These are phyloP conservation scores for Phellinidium pouzarii DNA, from an alignment of 1,284 basidiomycete species.

Conservation along the genomic window DNA sequence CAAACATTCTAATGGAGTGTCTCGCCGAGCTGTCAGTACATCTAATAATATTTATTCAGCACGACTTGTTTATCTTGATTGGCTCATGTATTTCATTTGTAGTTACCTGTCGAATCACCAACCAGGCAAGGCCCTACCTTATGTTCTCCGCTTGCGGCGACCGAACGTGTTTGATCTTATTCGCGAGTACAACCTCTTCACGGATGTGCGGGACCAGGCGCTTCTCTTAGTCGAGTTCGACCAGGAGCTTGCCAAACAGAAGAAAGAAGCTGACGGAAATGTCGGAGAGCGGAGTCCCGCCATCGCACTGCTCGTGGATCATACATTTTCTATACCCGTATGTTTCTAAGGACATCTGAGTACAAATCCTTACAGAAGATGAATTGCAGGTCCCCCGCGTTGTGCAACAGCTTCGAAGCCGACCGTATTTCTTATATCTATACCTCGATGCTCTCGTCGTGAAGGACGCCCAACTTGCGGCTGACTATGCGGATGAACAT, in stretches of 20 bases:
- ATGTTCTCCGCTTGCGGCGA: slow-evolving; percentile 78
- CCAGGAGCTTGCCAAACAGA: slow-evolving; percentile 71
- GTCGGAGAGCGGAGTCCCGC: slow-evolving; percentile 51
- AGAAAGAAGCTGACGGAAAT: slow-evolving; percentile 34
- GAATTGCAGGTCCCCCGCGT: slow-evolving; percentile 70
- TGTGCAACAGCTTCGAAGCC: slow-evolving; percentile 75
- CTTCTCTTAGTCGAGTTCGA: slow-evolving; percentile 92
- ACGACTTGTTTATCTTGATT: no score
- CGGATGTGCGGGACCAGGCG: slow-evolving; percentile 91
- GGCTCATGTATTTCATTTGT: slow-evolving; percentile 13
- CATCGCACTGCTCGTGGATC: slow-evolving; percentile 86
- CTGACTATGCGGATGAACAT: slow-evolving; percentile 82
- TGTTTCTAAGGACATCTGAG: slow-evolving; percentile 26
- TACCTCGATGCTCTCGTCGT: slow-evolving; percentile 91
- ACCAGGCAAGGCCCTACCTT: slow-evolving; percentile 90
- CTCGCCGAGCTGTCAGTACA: slow-evolving; percentile 77
- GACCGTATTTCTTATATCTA: slow-evolving; percentile 82
- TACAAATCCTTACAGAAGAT: neutral
- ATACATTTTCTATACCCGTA: slow-evolving; percentile 94
- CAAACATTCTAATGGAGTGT: slow-evolving; percentile 78
- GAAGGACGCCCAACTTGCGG: slow-evolving; percentile 77
- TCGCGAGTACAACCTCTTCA: slow-evolving; percentile 89
- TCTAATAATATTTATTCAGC: neutral
- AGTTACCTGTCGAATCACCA: slow-evolving; percentile 85
- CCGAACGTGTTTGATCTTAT: slow-evolving; percentile 95